Base-by-base conservation (phyloP, 495 filamentous ascomycete genomes). In the Podospora didyma region DNA sequence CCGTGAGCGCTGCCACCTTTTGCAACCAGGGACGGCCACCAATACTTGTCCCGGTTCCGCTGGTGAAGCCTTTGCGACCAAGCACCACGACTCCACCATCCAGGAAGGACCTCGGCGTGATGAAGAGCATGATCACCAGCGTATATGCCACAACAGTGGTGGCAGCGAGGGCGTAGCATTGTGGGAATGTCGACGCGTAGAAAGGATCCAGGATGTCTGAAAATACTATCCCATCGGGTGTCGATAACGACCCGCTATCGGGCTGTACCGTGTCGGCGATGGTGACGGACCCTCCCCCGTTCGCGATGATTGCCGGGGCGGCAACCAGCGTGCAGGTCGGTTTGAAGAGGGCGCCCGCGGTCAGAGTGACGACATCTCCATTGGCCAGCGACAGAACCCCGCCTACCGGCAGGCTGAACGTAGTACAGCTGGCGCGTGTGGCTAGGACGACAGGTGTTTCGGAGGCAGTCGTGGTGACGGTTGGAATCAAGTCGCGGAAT, bases 1-100 rank as follows among this genome's bases (percentile, higher is more conserved):
- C 93, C 4, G 88, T 85, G 41, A 96, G 73, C 17, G 95, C 91
- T 12, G 94, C 94, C 14, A 96, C 83, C 71, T 97, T 97, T 69
- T 98, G 94, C 52, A 98, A 73, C 93, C 91, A 97, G 26, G 94
- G 95, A 35, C 94, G 84, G 16, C 90, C 89, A 17, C 92, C 92
- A n/a, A 97, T 88, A 35, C 87, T 89, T 41, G 92, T 86, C 11
- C 91, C 87, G 37, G 83, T 83, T 5, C 86, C 85, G 65, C 87
- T 87, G 45, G 92, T 93, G 71, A 96, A 90, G 37, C 90, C 90
- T 71, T 86, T 82, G n/a, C 87, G 79, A 35, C 89, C 86, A n/a
- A 93, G 72, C 49, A 92, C 84, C 45, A 92, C 88, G 19, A 85
- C 83, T 14, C 89, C 88, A n/a, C 89, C 89, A 35, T 91, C 82